A percentile compares a stretch with the other conserved stretches of the same genome.
These are phyloP conservation scores for Colletotrichum sp. DNA, from an alignment of 2,329 filamentous ascomycete species.

Conservation along the genomic window DNA sequence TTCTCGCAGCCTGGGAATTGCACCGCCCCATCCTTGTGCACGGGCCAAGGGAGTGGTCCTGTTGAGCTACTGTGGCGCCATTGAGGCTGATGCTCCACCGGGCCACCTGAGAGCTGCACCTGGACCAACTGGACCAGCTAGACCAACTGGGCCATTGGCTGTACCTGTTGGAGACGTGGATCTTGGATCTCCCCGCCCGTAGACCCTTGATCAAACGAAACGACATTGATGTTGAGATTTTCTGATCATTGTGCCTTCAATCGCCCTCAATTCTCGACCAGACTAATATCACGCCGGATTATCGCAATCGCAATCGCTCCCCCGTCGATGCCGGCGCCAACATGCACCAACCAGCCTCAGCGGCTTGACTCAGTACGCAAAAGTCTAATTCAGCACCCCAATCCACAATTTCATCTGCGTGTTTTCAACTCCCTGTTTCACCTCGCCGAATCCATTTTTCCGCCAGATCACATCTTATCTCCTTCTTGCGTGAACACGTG, in stretches of 20 bases:
- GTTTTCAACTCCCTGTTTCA: background rate
- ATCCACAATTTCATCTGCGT: background rate
- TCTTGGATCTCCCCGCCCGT: background rate
- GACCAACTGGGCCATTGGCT: background rate
- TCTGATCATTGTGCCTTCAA: background rate
- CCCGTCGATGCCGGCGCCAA: background rate
- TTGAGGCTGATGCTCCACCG: background rate
- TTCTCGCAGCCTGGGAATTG: constrained; percentile 20
- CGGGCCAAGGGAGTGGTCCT: background rate
- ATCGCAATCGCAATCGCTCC: background rate
- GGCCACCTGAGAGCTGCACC: background rate
- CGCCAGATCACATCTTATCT: background rate
- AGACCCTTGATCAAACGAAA: background rate
- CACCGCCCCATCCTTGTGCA: constrained; percentile 16
- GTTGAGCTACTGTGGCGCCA: constrained; percentile 10
- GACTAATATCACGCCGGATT: background rate
- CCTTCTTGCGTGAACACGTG: constrained; percentile 5
- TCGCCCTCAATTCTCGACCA: background rate
- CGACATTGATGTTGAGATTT: background rate
- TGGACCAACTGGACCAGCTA: background rate
- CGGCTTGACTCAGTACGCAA: constrained; percentile 6
- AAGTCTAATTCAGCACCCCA: constrained; percentile 14
- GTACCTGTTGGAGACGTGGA: background rate
- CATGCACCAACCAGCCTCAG: background rate
- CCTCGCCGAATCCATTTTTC: background rate